Conservation (phyloP, 805 yeast species). For the Wickerhamiella spandovensis region DNA sequence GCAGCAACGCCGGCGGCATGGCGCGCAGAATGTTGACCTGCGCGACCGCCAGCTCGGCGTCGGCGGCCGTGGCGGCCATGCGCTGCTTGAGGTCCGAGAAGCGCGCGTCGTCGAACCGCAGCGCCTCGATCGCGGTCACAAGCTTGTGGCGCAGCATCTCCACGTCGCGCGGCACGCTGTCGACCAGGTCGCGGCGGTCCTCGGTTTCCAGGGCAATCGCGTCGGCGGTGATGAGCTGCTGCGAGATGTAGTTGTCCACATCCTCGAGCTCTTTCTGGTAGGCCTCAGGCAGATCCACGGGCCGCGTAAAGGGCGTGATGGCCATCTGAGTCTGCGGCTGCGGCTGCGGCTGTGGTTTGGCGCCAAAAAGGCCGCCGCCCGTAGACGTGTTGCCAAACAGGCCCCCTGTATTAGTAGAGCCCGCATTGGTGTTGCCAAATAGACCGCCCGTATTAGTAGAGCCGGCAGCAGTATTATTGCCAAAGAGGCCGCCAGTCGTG, state of each 20-base stretch:
- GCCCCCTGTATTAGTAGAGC: constrained; percentile 1
- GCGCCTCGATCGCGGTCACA: constrained; percentile 39
- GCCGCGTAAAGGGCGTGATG: constrained; percentile 44
- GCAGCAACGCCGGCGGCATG: constrained; percentile 15
- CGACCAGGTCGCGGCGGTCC: constrained; percentile 27
- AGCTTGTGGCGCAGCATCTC: constrained; percentile 37
- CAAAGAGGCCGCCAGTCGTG: constrained; percentile 6
- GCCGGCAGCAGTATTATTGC: not conserved
- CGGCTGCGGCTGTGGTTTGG: constrained; percentile 10
- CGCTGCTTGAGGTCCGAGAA: constrained; percentile 19
- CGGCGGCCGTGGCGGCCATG: constrained; percentile 17
- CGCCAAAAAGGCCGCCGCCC: constrained; percentile 11
- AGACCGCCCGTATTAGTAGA: constrained; percentile 16
- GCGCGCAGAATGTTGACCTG: constrained; percentile 20
- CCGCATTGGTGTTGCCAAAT: constrained; percentile 16
- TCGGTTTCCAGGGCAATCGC: constrained; percentile 35
- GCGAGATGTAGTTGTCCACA: constrained; percentile 40
- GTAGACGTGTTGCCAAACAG: constrained; percentile 3
- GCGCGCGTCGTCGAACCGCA: constrained; percentile 32
- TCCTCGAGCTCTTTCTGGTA: constrained; percentile 42
- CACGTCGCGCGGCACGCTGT: constrained; percentile 42
- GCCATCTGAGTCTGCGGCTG: constrained; percentile 17
- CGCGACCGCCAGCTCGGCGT: constrained; percentile 21
- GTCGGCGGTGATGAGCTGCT: constrained; percentile 40
- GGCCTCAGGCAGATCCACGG: constrained; percentile 42